A percentile compares a stretch with the other conserved stretches of the same genome.
Evolutionary conservation across 2,329 filamentous ascomycete genomes (phyloP).

Genomic region (Fusarium sp.): DNA sequence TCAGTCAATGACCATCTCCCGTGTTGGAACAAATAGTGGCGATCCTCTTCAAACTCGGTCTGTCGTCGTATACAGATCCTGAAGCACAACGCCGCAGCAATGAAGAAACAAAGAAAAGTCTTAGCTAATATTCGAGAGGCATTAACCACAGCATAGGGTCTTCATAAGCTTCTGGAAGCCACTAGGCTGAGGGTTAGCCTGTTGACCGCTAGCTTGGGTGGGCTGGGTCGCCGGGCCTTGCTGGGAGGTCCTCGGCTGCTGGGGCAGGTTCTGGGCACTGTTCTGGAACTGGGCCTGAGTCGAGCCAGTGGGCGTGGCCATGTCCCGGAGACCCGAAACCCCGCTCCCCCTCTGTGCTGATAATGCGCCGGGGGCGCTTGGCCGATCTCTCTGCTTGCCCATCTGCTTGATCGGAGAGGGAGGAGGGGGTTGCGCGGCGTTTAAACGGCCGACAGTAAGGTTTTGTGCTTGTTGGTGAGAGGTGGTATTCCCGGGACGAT

Average conservation of each 20-base stretch:
- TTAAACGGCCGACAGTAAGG: constrained; percentile 89
- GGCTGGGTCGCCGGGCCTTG: constrained; percentile 69
- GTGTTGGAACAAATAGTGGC: not conserved
- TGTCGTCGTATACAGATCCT: constrained; percentile 34
- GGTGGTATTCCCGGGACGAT: constrained; percentile 73
- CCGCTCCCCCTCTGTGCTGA: constrained; percentile 81
- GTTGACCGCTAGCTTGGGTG: constrained; percentile 65
- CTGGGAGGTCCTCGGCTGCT: constrained; percentile 70
- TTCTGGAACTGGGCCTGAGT: constrained; percentile 97
- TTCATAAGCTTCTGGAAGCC: constrained; percentile 95
- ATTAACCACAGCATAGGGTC: constrained; percentile 86
- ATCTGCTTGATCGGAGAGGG: constrained; percentile 86
- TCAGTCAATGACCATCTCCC: constrained; percentile 24
- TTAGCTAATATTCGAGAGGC: constrained; percentile 37
- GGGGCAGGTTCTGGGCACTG: constrained; percentile 87
- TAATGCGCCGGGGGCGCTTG: constrained; percentile 80
- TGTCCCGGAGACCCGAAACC: constrained; percentile 78
- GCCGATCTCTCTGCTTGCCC: constrained; percentile 79
- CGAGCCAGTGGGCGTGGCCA: constrained; percentile 86
- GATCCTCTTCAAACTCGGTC: constrained; percentile 27
- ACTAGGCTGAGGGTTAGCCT: constrained; percentile 77
- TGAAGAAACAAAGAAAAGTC: constrained; percentile 48
- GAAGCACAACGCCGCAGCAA: constrained; percentile 45
- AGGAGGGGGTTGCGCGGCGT: constrained; percentile 90
- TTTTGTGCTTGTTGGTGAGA: constrained; percentile 71